Evolutionary conservation across 1,284 basidiomycete genomes (phyloP).

Genomic region (Puccinia brachypodii): DNA sequence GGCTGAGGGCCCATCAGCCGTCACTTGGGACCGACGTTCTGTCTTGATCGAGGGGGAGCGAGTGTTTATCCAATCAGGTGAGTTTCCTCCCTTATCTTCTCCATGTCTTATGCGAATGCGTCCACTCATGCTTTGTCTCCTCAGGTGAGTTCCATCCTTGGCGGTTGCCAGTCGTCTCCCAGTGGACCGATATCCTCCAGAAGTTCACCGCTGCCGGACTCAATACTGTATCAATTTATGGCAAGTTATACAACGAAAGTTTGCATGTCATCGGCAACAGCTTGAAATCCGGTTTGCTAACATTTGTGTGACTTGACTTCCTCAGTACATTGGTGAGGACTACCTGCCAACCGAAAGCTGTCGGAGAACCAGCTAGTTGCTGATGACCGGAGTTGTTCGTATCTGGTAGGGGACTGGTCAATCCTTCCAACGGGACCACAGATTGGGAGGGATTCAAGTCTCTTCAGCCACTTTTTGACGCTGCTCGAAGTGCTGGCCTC

Average conservation of each 20-base stretch:
- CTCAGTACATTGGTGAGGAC: slow-evolving; percentile 1
- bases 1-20: slow-evolving; percentile 54
- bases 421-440: slow-evolving; percentile 38
- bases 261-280: not conserved
- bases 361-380: not conserved
- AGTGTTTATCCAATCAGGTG: slow-evolving; percentile 60
- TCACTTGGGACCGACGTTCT: slow-evolving; percentile 66
- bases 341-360: not conserved
- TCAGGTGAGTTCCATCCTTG: slow-evolving; percentile 73
- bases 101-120: too few species aligned
- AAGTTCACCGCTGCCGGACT: slow-evolving; percentile 78
- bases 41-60: slow-evolving; percentile 64
- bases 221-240: slow-evolving; percentile 59
- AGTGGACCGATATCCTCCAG: slow-evolving; percentile 79
- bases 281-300: not conserved
- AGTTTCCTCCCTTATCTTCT: not conserved
- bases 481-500: slow-evolving; percentile 33
- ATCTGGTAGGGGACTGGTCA: slow-evolving; percentile 38
- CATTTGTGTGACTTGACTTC: not conserved
- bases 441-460: slow-evolving; percentile 42
- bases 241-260: not conserved
- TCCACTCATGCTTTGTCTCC: not conserved
- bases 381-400: not conserved
- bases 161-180: slow-evolving; percentile 71
- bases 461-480: slow-evolving; percentile 43